Base-by-base conservation (phyloP, 768 basidiomycete species). In the Podaxis pistillaris region DNA sequence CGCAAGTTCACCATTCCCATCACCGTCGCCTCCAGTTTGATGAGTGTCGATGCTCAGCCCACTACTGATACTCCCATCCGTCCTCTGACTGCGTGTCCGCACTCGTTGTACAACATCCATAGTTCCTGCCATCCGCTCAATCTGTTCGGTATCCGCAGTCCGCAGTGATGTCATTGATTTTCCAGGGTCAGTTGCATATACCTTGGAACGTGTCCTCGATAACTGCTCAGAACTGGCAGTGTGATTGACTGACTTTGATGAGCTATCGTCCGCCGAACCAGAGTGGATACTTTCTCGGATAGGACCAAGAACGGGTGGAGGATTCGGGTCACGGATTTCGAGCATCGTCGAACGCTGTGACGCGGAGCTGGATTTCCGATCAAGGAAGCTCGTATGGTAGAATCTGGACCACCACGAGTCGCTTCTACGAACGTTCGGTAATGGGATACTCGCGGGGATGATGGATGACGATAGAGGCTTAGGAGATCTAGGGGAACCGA, bases 341-440 rank as follows among this genome's bases (percentile, higher is more conserved):
- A 79, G 70, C 22, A 47, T 24, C 74, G 68, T 11, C 60, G 50
- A 51, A 67, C 62, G 56, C 72, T 68, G 63, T 70, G 67, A 60
- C 74, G 69, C 60, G 74, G 74, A 4, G 69, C 74, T 59, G 78
- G 78, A 67, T 80, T 85, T 78, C 44, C 86, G 81, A 65, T 90
- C 89, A 28, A 89, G 78, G 55, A 91, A 77, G 37, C 85, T 82
- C 17, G 86, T 83, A 59, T 83, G 84, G 13, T 89, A 78, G 68
- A 95, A 87, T 2, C 89, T 86, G 8, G 80, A 74, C 88, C 92
- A 95, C 90, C 92, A 93, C 11, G 81, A 86, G 69, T 91, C 85
- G 46, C 84, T 87, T 6, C 91, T 80, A 49, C 83, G 83, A 51
- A 92, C 78, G 1, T 83, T 78, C 47, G 78, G 78, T 15, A 24